Base-by-base conservation (phyloP, 2,329 filamentous ascomycete genomes). In the Apiospora phragmitis region DNA sequence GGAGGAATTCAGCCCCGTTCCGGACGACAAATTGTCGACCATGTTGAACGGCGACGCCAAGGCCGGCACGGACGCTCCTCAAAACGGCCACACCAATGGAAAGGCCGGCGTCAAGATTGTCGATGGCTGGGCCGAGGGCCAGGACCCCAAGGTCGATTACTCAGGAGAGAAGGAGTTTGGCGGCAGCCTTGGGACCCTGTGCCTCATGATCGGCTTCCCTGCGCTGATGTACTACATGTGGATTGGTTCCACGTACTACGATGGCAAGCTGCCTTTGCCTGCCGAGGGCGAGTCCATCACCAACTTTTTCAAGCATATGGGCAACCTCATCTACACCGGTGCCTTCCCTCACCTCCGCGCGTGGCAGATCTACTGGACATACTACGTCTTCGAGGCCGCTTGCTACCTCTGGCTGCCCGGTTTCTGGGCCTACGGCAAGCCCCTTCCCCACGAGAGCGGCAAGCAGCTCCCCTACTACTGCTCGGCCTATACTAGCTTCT, bases 151-250 rank as follows among this genome's bases (percentile, higher is more conserved):
- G 80, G 75, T 92, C 70, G 90, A 92, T 82, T 84, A 87, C 77
- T 90, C 89, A 1, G 89, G 87, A 73, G 84, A 88, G 73, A 88
- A 89, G 75, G 97, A 99, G 80, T 99, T 98, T 79, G 95, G 95
- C 73, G 96, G 96, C 71, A 91, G 93, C 3, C 80, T 88, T n/a
- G 95, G 96, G 70, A 92, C 95, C 55, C 83, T 88, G 21, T 85
- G 89, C 75, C 94, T 98, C 89, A 98, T 98, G 94, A 87, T 94
- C 73, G 90, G 92, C 65, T 99, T 98, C 83, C 96, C 96, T n/a
- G 73, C 91, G 47, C 88, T 99, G 76, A 98, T 98, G 95, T 98
- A 94, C 88, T 98, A 98, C 85, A 97, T 99, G 95, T 98, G 95
- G 95, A 91, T 97, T 81, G 96, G 96, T 68, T 93, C 95, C 43